phyloP scores from a whole-genome alignment of 306 rosid species.

The Corylus avellana region DNA sequence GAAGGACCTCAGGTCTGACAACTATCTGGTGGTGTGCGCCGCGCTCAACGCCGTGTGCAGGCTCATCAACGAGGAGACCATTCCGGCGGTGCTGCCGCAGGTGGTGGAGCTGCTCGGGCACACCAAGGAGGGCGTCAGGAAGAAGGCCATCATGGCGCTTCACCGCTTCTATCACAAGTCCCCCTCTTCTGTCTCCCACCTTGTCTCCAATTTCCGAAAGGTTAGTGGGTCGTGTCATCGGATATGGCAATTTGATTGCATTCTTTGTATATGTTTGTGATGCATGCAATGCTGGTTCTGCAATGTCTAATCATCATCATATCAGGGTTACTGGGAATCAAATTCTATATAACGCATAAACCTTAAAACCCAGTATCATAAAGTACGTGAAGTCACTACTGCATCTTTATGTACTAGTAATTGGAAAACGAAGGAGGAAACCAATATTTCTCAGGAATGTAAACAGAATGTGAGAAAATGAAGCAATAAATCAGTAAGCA shows the following conservation, averaged over 20 bases:
- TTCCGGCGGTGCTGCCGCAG: constrained; percentile 90
- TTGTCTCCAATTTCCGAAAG: constrained; percentile 70
- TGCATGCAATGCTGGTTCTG: not conserved
- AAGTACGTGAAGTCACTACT: too few species aligned
- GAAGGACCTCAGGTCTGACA: constrained; percentile 85
- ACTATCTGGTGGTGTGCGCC: constrained; percentile 78
- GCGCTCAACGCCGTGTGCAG: constrained; percentile 84
- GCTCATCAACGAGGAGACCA: constrained; percentile 88
- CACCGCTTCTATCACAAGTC: constrained; percentile 84
- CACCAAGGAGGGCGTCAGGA: constrained; percentile 77
- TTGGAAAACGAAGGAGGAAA: too few species aligned
- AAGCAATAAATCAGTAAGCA: not conserved
- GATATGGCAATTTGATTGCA: too few species aligned
- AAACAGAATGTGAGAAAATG: not conserved
- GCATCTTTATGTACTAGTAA: too few species aligned
- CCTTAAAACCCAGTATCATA: too few species aligned
- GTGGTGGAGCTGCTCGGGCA: constrained; percentile 79
- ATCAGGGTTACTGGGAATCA: not conserved
- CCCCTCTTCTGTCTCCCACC: constrained; percentile 73
- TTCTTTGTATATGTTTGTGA: too few species aligned
- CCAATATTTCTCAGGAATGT: not conserved
- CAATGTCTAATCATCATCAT: not conserved
- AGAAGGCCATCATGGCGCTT: constrained; percentile 90
- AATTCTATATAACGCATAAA: too few species aligned
- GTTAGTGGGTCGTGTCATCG: not conserved